Evolutionary conservation across 495 filamentous ascomycete genomes (phyloP), one percentile per base, ranked within the genome.

Genomic region (Clavariopsis aquatica): DNA sequence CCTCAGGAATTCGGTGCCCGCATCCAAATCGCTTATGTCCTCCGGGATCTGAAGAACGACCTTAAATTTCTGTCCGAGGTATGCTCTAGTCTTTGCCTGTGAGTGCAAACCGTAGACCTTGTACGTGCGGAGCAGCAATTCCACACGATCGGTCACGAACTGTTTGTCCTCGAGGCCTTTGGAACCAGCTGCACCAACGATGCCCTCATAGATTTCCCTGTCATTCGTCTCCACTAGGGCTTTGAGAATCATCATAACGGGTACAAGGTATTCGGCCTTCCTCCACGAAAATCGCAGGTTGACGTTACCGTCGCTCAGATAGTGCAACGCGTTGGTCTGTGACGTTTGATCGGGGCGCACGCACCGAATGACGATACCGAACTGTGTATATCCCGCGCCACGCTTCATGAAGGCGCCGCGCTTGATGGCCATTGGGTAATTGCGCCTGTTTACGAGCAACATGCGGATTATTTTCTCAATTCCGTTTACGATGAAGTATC

Each of bases 221-320:
- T 98, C 94, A 69, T 96, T 98, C 13, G 94, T 98, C 75, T 98
- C 93, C 20, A 92, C 84, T 47, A 98, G 82, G 1, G 94, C 94
- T 79, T 97, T 98, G 64, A 98, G 76, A 15, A 97, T 84, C 94
- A 98, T 97, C 83, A 96, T 87, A 62, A 91, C 89, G 19, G 94
- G 94, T 15, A 98, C 83, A 23, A 97, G 82, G 72, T 89, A 98
- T 77, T 98, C 94, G 66, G 91, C 91, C 81, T 98, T 98, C 65
- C 93, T 83, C 94, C 94, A 98, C 1, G 93, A 96, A 77, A 98
- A 98, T 41, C 94, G 84, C 79, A 98, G 96, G 1, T 89, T 96
- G 62, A 97, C 85, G 74, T 96, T 97, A 65, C 94, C 94, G 75
- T 98, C 93, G 64, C 81, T 88, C 49, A 97, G 86, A 77, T 97